Conservation (phyloP, 768 basidiomycete genomes). For the Rhodosporidiobolus odoratus region DNA sequence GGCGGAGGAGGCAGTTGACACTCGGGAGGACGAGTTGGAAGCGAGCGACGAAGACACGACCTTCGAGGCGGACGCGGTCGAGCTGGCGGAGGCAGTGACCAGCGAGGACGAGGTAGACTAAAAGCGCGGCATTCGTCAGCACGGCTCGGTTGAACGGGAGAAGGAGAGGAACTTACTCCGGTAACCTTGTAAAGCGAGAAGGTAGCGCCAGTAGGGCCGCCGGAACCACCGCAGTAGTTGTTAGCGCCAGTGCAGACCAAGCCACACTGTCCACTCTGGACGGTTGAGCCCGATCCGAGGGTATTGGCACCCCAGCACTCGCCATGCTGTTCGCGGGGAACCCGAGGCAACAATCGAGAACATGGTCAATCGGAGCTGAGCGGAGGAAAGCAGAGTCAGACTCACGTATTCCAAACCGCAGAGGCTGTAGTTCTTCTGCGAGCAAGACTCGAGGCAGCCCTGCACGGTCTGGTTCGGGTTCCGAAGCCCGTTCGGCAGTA, state of each 20-base stretch:
- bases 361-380: no score
- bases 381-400: not conserved
- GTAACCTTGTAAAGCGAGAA: constrained; percentile 10
- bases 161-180: not conserved
- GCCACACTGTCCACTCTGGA: constrained; percentile 11
- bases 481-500: constrained; percentile 16
- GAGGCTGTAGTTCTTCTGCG: constrained; percentile 42
- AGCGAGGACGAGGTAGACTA: no score
- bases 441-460: constrained; percentile 45
- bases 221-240: constrained; percentile 29
- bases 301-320: constrained; percentile 36
- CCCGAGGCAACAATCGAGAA: not conserved
- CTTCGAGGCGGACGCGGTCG: no score
- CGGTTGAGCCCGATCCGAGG: constrained; percentile 4
- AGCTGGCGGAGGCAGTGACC: no score
- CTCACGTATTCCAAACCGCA: constrained; percentile 38
- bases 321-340: not conserved
- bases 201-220: constrained; percentile 5
- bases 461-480: constrained; percentile 43
- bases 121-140: no score
- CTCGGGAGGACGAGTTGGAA: no score
- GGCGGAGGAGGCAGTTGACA: no score
- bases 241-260: constrained; percentile 20
- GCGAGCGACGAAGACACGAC: no score
- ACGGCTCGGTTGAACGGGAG: no score